Percentiles rank a stretch among this genome's conserved stretches.
Evolutionary conservation across 2,329 filamentous ascomycete species (phyloP).

Genomic region (Dendrostoma leiphaemia): DNA sequence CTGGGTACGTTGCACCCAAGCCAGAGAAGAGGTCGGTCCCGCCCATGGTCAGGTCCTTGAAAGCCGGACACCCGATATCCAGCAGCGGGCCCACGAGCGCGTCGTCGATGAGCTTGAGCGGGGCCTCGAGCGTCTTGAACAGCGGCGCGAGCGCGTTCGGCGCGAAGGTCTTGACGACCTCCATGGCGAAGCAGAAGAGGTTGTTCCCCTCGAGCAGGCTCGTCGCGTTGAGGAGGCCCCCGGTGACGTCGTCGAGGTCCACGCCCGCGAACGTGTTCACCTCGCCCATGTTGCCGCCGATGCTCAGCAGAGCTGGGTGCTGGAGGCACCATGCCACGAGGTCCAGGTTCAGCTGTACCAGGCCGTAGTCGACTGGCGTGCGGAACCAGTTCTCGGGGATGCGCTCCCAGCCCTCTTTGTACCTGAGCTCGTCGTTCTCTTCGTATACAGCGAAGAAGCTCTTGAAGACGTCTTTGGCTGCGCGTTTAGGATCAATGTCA

Average conservation of each 20-base stretch:
- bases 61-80: too few species aligned
- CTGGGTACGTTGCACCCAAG: too few species aligned
- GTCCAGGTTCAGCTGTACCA: conserved; percentile 31
- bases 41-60: too few species aligned
- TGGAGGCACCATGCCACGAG: too few species aligned
- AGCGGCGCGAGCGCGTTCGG: too few species aligned
- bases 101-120: too few species aligned
- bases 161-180: too few species aligned
- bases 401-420: conserved; percentile 46
- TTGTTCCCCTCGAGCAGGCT: conserved; percentile 31
- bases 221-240: conserved; percentile 23
- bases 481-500: too few species aligned
- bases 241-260: conserved; percentile 26
- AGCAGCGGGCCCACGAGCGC: too few species aligned
- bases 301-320: conserved; percentile 37
- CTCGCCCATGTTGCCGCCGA: conserved; percentile 29
- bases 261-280: conserved; percentile 26
- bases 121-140: too few species aligned
- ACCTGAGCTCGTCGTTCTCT: conserved; percentile 37
- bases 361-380: conserved; percentile 27
- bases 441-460: conserved; percentile 47
- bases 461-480: conserved; percentile 40
- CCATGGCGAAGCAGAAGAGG: conserved; percentile 32
- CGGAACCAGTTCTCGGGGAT: conserved; percentile 54
- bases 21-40: too few species aligned